Evolutionary conservation across 495 filamentous ascomycete species (phyloP), one percentile per base, ranked within the genome.

Genomic region (Aspergillus saccharolyticus): DNA sequence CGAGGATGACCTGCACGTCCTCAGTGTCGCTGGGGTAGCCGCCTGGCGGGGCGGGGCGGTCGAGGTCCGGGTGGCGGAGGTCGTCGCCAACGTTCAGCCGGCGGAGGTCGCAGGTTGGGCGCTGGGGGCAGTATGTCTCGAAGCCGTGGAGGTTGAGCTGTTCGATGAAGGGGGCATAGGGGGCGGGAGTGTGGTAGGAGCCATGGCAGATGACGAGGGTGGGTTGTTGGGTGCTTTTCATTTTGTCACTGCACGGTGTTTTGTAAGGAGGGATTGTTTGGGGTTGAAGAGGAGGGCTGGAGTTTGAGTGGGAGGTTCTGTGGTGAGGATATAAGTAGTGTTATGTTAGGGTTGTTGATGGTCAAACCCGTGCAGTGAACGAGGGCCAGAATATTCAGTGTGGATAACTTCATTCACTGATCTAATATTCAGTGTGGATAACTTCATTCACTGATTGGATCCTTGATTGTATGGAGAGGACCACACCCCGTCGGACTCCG

Each of bases 71-170:
- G 21, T 69, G 59, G 28, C 55, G 57, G 2, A 63, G n/a, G n/a
- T n/a, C 18, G 49, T 73, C 63, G 19, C 70, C 68, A 12, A 72
- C 65, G 42, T 71, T 69, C 0, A 72, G 59, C 14, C 66, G 61
- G 20, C 15, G 56, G 17, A 70, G 65, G 44, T 70, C 64, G 22
- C 65, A 53, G 8, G 65, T 71, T 16, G 72, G 72, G 10, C 72
- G 62, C 44, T 72, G 68, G 7, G 70, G 74, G 42, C 69, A 76
- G 51, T 72, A 56, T 0, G 66, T 53, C 20, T 72, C 66, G 22
- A 69, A 61, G 0, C 67, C 72, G 0, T 55, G 50, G 0, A 52
- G 51, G 19, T 55, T 51, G 15, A 76, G 50, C 0, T 57, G 47
- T 6, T 71, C 20, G 0, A 73, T 44, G 1, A 77, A 62, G 3